Percentiles rank a stretch among this genome's conserved stretches.
These are phyloP conservation scores for Calonectria fujianensis DNA, from an alignment of 2,329 filamentous ascomycete genomes.

Conservation along the genomic window DNA sequence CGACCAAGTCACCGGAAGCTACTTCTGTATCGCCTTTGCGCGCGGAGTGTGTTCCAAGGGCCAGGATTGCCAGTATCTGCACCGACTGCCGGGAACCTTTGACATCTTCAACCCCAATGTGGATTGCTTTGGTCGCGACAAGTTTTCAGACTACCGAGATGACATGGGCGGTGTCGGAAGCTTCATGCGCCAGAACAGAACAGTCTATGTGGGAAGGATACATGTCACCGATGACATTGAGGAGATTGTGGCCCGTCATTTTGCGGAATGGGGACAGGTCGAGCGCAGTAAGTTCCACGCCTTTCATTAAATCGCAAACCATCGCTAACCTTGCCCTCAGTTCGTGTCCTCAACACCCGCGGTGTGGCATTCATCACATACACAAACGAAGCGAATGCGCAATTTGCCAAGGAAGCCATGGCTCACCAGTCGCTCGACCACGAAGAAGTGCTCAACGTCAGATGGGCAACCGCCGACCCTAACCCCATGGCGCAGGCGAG, in stretches of 20 bases:
- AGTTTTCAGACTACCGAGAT: conserved; percentile 93
- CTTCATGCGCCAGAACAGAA: conserved; percentile 95
- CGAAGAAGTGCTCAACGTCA: conserved; percentile 93
- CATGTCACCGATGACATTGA: conserved; percentile 98
- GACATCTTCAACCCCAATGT: conserved; percentile 96
- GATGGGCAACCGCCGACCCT: conserved; percentile 97
- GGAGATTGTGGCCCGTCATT: conserved; percentile 94
- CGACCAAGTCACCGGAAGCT: conserved; percentile 85
- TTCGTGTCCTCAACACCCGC: conserved; percentile 88
- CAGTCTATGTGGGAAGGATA: conserved; percentile 94
- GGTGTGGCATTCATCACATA: conserved; percentile 98
- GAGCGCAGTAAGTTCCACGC: conserved; percentile 77
- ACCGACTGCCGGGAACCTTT: conserved; percentile 89
- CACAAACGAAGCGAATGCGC: conserved; percentile 89
- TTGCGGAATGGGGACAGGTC: conserved; percentile 96
- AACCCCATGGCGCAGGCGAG: conserved; percentile 96
- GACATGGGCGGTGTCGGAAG: conserved; percentile 98
- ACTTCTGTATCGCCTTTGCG: conserved; percentile 95
- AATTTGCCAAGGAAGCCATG: conserved; percentile 97
- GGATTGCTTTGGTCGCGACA: conserved; percentile 92
- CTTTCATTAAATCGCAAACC: background rate
- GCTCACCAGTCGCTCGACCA: conserved; percentile 94
- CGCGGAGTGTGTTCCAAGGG: conserved; percentile 89
- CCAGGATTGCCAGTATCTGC: conserved; percentile 94
- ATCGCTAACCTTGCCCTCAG: conserved; percentile 52